phyloP scores from a whole-genome alignment of 202 grass and related monocot species.

The Sporobolus alterniflorus region DNA sequence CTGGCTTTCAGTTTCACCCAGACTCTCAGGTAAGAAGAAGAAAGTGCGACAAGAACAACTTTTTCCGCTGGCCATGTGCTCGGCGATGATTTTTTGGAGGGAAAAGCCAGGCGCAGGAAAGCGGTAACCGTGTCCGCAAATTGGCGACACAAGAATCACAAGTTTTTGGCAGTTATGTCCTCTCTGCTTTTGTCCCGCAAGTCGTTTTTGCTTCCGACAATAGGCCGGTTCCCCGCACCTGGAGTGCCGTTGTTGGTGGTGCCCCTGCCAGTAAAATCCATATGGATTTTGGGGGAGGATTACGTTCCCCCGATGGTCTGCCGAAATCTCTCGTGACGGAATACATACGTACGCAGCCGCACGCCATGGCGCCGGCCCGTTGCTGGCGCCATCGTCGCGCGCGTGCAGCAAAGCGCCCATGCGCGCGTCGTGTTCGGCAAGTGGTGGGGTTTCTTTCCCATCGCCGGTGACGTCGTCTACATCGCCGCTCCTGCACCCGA shows the following conservation, averaged over 20 bases:
- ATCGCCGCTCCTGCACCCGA: neutral
- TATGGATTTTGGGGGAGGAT: too few relatives aligned
- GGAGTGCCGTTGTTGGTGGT: neutral
- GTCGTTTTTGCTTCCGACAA: neutral
- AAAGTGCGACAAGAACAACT: neutral
- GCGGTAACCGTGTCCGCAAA: neutral
- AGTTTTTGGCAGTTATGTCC: neutral
- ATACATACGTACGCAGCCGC: too few relatives aligned
- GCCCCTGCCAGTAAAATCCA: neutral
- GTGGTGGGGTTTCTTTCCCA: neutral
- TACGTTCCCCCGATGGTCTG: too few relatives aligned
- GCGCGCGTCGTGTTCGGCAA: constrained; percentile 22
- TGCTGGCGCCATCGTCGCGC: too few relatives aligned
- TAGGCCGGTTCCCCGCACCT: neutral
- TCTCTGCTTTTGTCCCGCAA: neutral
- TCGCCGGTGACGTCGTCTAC: constrained; percentile 31
- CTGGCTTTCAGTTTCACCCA: too few relatives aligned
- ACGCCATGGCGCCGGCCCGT: too few relatives aligned
- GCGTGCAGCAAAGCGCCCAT: too few relatives aligned
- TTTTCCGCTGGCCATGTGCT: constrained; percentile 18
- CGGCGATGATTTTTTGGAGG: neutral
- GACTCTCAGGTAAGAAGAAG: neutral
- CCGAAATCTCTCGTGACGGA: too few relatives aligned
- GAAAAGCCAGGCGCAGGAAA: neutral
- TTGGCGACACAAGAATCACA: neutral